Base-by-base conservation (phyloP, 768 basidiomycete species). In the Royoungia palumana region DNA sequence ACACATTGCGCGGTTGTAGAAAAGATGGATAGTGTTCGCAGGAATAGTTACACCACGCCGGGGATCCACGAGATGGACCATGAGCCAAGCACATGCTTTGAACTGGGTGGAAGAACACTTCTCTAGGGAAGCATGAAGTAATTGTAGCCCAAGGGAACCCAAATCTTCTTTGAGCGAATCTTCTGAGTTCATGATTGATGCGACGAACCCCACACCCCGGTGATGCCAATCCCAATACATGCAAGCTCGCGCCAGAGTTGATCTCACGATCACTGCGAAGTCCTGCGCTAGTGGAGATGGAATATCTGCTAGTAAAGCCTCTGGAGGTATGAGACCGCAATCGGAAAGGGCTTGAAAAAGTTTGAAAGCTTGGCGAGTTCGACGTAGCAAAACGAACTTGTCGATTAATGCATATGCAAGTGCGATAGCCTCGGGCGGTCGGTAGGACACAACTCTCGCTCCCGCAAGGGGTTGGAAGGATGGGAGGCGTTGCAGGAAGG, bases 151-250 rank as follows among this genome's bases (percentile, higher is more conserved):
- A 37, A 80, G 68, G 35, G 66, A 61, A 37, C 66, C 57, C 34
- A 74, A 24, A 22, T 56, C 54, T 13, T 49, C 49, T 39, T 54
- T 60, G 36, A 58, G 47, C 4, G 56, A 51, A 47, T 61, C 53
- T 48, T 53, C 58, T 20, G 58, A 59, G 37, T 59, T 46, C 45
- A 69, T 53, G 46, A 62, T 60, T 6, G 61, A 53, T 4, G 57
- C 59, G 37, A 82, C 59, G 25, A 82, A 63, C 8, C 47, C 56
- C 12, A 71, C 59, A 2, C 78, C 79, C 34, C 73, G 67, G 22
- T 57, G 46, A 41, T 70, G 66, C 80, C 79, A 83, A 35, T 74
- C 68, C 78, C 79, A 83, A 53, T 76, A 70, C 34, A 81, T 56
- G 52, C 79, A 76, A 7, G 83, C 71, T 38, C 75, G 74, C 10